Evolutionary conservation across 352 stramenopile species (phyloP).

Genomic region (Thraustochytrium striatum): DNA sequence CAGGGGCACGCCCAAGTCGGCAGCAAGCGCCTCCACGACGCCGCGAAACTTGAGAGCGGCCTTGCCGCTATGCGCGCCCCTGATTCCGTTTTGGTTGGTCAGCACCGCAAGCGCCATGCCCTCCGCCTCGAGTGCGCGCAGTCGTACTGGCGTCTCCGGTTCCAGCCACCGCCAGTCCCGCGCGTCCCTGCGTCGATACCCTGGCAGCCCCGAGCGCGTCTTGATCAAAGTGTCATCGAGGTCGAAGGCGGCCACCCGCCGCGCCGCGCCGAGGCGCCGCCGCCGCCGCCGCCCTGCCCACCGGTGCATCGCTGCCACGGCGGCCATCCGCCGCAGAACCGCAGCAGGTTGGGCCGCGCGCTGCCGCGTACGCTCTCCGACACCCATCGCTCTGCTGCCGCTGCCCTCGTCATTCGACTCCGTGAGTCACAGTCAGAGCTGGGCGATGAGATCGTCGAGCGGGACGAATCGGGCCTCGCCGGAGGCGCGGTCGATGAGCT

Average conservation of each 20-base stretch:
- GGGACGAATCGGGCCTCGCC: neutral
- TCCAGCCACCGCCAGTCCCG: slow-evolving; percentile 8
- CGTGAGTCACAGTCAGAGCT: too few species aligned
- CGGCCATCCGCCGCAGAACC: too few species aligned
- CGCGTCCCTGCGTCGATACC: neutral
- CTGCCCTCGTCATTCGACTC: too few species aligned
- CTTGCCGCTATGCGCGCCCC: neutral
- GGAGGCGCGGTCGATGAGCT: slow-evolving; percentile 34
- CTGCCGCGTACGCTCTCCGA: too few species aligned
- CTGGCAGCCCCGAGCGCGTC: slow-evolving; percentile 5
- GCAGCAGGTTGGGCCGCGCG: too few species aligned
- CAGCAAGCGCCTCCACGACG: neutral
- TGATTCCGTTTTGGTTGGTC: neutral
- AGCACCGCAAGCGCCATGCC: neutral
- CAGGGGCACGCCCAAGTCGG: neutral
- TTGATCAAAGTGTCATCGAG: slow-evolving; percentile 26
- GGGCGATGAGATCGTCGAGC: neutral
- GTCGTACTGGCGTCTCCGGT: neutral
- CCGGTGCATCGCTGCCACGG: too few species aligned
- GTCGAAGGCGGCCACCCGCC: slow-evolving; percentile 16
- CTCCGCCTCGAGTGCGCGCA: neutral
- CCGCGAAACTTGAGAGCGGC: neutral
- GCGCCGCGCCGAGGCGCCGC: neutral
- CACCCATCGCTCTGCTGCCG: too few species aligned
- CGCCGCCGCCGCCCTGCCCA: neutral